These are phyloP conservation scores for Musa acuminata DNA, from an alignment of 176 grass and related monocot genomes.

Conservation along the genomic window DNA sequence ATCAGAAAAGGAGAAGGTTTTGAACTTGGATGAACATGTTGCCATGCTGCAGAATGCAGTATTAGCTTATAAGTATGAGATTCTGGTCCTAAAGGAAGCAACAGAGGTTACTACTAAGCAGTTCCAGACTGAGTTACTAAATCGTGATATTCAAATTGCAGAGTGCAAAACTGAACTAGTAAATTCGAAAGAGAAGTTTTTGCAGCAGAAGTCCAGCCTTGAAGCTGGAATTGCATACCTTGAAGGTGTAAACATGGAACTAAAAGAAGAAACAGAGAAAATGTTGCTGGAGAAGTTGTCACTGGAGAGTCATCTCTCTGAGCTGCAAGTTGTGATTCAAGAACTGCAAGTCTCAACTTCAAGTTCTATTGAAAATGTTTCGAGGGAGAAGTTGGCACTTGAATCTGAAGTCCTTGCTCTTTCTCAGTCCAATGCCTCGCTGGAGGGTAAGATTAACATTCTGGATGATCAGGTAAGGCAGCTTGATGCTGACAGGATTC, in stretches of 20 bases:
- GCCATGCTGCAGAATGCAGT: conserved; percentile 35
- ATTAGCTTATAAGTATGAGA: conserved; percentile 43
- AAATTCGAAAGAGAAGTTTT: conserved; percentile 37
- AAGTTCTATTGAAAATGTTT: conserved; percentile 44
- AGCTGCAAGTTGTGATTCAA: conserved; percentile 38
- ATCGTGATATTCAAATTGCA: conserved; percentile 43
- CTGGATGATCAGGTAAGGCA: conserved; percentile 32
- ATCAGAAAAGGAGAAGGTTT: conserved; percentile 22
- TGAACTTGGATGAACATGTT: not conserved
- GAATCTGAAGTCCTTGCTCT: conserved; percentile 39
- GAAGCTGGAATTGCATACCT: conserved; percentile 38
- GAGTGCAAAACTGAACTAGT: conserved; percentile 38
- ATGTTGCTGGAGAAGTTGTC: conserved; percentile 38
- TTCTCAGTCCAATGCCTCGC: conserved; percentile 35
- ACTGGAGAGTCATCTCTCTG: conserved; percentile 33
- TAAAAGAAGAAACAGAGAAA: conserved; percentile 41
- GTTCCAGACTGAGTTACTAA: conserved; percentile 39
- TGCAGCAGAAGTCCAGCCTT: conserved; percentile 48
- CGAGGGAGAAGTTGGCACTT: conserved; percentile 40
- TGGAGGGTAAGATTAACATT: conserved; percentile 30
- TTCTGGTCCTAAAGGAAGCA: conserved; percentile 46
- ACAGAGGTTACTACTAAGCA: conserved; percentile 31
- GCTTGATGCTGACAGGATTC: conserved; percentile 22
- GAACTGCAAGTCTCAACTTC: conserved; percentile 39
- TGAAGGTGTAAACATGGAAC: conserved; percentile 29